phyloP scores from a whole-genome alignment of 257 asterid genomes.

The Solanum microdontum region DNA sequence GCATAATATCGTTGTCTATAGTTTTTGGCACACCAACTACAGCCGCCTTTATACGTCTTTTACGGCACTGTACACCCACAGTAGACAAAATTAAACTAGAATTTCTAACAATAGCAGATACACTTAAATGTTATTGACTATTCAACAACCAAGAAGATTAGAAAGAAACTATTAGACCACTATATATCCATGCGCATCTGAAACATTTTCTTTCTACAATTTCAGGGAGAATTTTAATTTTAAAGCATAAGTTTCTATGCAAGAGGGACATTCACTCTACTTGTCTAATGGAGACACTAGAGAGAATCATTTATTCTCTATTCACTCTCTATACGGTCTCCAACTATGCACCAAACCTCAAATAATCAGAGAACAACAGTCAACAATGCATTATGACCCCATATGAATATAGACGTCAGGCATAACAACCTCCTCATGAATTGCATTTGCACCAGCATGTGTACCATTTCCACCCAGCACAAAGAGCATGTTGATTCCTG shows the following conservation, averaged over 20 bases:
- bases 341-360: not conserved
- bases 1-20: conserved; percentile 88
- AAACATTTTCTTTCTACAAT: not conserved
- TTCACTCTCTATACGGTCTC: not conserved
- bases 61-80: conserved; percentile 52
- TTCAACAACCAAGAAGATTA: not conserved
- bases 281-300: not conserved
- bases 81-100: conserved; percentile 1
- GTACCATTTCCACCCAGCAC: conserved; percentile 99
- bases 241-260: not conserved
- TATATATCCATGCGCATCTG: not conserved
- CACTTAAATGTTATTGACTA: not conserved
- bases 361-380: not conserved
- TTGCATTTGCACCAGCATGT: conserved; percentile 97
- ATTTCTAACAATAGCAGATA: not conserved
- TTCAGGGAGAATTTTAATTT: not conserved
- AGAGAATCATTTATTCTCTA: not conserved
- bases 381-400: not conserved
- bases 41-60: conserved; percentile 54
- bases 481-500: conserved; percentile 90
- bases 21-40: conserved; percentile 99
- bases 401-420: not conserved
- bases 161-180: not conserved
- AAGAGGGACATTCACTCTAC: not conserved
- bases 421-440: conserved; percentile 71